Evolutionary conservation across 352 stramenopile genomes (phyloP), one percentile per base, ranked within the genome.

Genomic region (Phytopythium ostracodes): DNA sequence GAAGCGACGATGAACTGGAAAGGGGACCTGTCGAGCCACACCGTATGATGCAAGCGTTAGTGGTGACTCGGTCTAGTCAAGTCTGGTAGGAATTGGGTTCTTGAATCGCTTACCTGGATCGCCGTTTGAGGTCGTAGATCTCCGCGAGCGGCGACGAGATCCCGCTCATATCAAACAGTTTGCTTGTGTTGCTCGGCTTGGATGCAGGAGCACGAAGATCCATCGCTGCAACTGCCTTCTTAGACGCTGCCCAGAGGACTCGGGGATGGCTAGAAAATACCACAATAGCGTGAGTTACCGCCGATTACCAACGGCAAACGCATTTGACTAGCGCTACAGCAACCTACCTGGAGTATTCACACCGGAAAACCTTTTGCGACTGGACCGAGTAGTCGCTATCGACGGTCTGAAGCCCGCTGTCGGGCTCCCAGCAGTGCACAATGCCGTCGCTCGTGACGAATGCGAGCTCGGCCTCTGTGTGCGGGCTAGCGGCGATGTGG

Each of bases 1-100:
- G 84, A 89, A 9, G 75, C 79, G n/a, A 92, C 67, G 31, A 87
- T 62, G 33, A 90, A 78, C 58, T 94, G 82, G 57, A 91, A 94
- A 0, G 84, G 82, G 24, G 71, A 81, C 35, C 79, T 94, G 35
- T 42, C 20, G 2, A 47, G 42, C 12, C 17, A 24, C 36, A 62
- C 22, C 46, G 36, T 61, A 2, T 27, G 5, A 60, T 18, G n/a
- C 42, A 63, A 55, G 20, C 12, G 20, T 25, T 17, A 14, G 42
- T 24, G 20, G 42, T 49, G 42, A 49, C n/a, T n/a, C n/a, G n/a
- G n/a, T n/a, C n/a, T n/a, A n/a, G n/a, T n/a, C n/a, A n/a, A n/a
- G n/a, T n/a, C n/a, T n/a, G n/a, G n/a, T n/a, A n/a, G n/a, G n/a
- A n/a, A n/a, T n/a, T n/a, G 14, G 8, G 25, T 18, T 54, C 24